Evolutionary conservation across 1,284 basidiomycete genomes (phyloP), one percentile per base, ranked within the genome.

Genomic region (Xerocomus amazonicus): DNA sequence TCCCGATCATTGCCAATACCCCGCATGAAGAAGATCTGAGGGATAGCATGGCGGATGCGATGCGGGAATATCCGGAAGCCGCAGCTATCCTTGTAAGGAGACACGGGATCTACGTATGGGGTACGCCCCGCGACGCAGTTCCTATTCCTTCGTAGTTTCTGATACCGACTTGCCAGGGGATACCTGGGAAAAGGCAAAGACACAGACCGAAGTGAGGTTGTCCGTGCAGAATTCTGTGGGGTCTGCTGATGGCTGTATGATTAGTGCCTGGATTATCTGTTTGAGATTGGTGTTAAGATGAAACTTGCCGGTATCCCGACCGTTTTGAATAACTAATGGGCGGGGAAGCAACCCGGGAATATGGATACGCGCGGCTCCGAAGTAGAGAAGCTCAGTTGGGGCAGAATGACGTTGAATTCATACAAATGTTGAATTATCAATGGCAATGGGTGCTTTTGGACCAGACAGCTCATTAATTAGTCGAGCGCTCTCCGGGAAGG

Each of bases 1-100:
- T 93, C 5, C 91, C 90, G 0, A 92, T 93, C 61, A 93, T 93
- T 54, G 84, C 90, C 59, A 93, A 92, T 61, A 93, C 91, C 3
- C 90, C 90, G 6, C 76, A 88, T 52, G 90, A 93, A 65, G 90
- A 92, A 65, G 90, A 92, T 64, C 73, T 93, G 52, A 87, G 84
- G 49, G 88, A 89, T 36, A 84, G 86, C 54, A 92, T 93, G 90
- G 87, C 81, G 2, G 78, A 79, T 46, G 90, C 90, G 1, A 91
- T 93, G 87, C 67, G 71, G 10, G 78, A 81, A 54, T 84, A 87
- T 62, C 91, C 90, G 0, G 77, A 90, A 45, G 86, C 91, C 1
- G 81, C 90, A 9, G 90, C 77, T 8, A 77, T 93, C 6, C 79
- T 93, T 16, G 90, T 92, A 9, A 78, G 90, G 29, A 70, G 90